Evolutionary conservation across 2,329 filamentous ascomycete genomes (phyloP).

Genomic region (Sarocladium brachiariae): DNA sequence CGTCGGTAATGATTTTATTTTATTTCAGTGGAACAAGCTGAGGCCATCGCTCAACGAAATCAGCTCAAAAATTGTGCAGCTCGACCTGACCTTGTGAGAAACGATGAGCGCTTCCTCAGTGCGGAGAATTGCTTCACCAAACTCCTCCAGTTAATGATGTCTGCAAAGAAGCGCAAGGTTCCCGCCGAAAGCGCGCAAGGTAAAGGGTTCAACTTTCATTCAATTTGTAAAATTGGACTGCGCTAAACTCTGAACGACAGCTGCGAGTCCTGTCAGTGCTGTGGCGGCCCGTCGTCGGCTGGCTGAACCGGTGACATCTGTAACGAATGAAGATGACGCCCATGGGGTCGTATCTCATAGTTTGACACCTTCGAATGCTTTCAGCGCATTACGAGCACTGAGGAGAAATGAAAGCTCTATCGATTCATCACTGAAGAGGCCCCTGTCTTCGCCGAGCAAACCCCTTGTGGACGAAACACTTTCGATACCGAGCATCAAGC

Average conservation of each 20-base stretch:
- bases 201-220: background rate
- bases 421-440: background rate
- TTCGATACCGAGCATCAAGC: background rate
- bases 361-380: constrained; percentile 12
- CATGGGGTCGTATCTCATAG: constrained; percentile 5
- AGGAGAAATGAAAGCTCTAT: constrained; percentile 9
- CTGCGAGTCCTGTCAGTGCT: constrained; percentile 30
- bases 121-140: background rate
- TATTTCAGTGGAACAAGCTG: too few species aligned
- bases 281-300: constrained; percentile 27
- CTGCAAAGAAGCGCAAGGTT: constrained; percentile 11
- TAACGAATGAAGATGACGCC: background rate
- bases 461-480: background rate
- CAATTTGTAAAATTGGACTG: constrained; percentile 10
- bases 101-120: background rate
- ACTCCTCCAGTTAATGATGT: constrained; percentile 8
- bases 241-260: constrained; percentile 24
- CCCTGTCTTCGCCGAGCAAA: background rate
- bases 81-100: background rate
- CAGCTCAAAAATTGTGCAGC: background rate
- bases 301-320: constrained; percentile 12
- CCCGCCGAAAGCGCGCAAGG: constrained; percentile 1
- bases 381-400: constrained; percentile 11
- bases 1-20: too few species aligned
- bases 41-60: too few species aligned